Percentiles rank a stretch among this genome's conserved stretches.
phyloP scores from a whole-genome alignment of 2,329 filamentous ascomycete species.

The Gliomastix tumulicola region DNA sequence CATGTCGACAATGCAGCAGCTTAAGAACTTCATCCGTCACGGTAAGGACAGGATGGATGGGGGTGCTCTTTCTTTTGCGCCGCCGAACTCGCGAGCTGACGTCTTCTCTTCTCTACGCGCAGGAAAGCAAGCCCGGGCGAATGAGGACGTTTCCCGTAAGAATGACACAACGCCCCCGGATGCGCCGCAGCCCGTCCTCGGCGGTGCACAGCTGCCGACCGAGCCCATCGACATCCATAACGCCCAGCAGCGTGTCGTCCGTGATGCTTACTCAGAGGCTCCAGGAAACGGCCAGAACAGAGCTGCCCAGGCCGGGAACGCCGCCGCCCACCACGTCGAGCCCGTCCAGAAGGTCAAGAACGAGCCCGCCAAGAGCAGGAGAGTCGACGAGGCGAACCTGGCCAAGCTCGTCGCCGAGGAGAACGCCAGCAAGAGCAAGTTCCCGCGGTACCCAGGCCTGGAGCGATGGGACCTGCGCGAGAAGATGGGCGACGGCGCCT shows the following conservation, averaged over 20 bases:
- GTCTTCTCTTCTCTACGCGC: slow-evolving; percentile 1
- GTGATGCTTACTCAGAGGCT: slow-evolving; percentile 56
- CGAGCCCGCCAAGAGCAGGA: slow-evolving; percentile 19
- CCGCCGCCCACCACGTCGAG: slow-evolving; percentile 55
- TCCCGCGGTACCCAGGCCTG: slow-evolving; percentile 53
- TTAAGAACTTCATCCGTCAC: slow-evolving; percentile 98
- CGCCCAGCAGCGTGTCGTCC: slow-evolving; percentile 24
- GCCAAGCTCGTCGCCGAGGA: slow-evolving; percentile 88
- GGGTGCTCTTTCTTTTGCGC: background rate
- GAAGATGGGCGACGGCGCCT: slow-evolving; percentile 98
- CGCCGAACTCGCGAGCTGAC: too few relatives aligned
- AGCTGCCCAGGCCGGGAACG: slow-evolving; percentile 60
- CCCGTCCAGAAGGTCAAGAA: slow-evolving; percentile 46
- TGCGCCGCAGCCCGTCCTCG: slow-evolving; percentile 42
- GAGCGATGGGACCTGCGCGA: slow-evolving; percentile 73
- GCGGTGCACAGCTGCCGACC: slow-evolving; percentile 32
- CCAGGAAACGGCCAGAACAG: slow-evolving; percentile 57
- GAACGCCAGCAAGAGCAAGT: slow-evolving; percentile 75
- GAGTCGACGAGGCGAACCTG: slow-evolving; percentile 60
- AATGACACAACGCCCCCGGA: slow-evolving; percentile 42
- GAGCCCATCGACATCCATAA: slow-evolving; percentile 27
- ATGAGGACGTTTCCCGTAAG: slow-evolving; percentile 45
- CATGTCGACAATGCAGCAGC: slow-evolving; percentile 79
- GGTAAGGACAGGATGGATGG: slow-evolving; percentile 39
- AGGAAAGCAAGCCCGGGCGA: slow-evolving; percentile 81